Conservation (phyloP, 257 asterid genomes). For the Nicotiana noctiflora region DNA sequence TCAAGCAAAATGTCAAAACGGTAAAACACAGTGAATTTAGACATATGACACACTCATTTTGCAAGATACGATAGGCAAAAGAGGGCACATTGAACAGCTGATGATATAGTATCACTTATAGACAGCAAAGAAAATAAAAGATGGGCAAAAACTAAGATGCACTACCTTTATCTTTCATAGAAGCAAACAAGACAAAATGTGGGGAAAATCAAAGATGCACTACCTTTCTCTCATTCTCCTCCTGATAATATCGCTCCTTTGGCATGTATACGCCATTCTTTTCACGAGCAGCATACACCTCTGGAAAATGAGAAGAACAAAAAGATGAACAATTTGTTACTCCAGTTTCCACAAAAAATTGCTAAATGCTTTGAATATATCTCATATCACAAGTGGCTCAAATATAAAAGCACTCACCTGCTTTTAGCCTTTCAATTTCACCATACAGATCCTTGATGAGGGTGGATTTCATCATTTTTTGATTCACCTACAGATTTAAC, state of each 20-base stretch:
- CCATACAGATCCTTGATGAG: background rate
- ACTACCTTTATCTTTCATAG: background rate
- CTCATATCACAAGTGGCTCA: slow-evolving; percentile 36
- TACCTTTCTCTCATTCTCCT: slow-evolving; percentile 53
- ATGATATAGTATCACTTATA: background rate
- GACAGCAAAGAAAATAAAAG: background rate
- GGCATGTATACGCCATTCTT: slow-evolving; percentile 80
- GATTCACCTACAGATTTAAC: slow-evolving; percentile 52
- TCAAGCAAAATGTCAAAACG: background rate
- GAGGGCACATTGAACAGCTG: no score
- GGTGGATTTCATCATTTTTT: slow-evolving; percentile 47
- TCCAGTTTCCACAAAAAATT: no score
- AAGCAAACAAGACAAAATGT: background rate
- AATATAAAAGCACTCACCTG: slow-evolving; percentile 73
- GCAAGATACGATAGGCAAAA: no score
- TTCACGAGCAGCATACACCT: slow-evolving; percentile 82
- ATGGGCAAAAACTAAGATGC: background rate
- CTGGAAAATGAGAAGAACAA: slow-evolving; percentile 19
- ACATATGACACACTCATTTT: background rate
- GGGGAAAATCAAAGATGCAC: background rate
- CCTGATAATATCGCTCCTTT: slow-evolving; percentile 69
- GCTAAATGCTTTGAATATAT: background rate
- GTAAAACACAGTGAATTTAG: background rate
- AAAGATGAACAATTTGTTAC: background rate
- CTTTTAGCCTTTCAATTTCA: slow-evolving; percentile 14